Base-by-base conservation (phyloP, 139 green algal genomes). In the Closterium sp. region DNA sequence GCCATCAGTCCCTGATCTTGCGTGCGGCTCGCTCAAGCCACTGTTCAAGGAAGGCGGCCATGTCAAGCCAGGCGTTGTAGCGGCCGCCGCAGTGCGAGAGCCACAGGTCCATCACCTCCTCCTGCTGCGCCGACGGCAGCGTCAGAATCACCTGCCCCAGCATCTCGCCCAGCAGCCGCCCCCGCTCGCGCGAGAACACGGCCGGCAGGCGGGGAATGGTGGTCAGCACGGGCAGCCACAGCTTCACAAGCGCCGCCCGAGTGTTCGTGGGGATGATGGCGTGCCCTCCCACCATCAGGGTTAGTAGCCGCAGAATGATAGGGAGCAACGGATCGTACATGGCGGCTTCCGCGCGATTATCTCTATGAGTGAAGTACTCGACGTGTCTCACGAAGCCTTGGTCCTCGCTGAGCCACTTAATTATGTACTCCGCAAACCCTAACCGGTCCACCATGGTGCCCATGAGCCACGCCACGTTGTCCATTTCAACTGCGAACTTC, bases 401-500 rank as follows among this genome's bases (percentile, higher is more conserved):
- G 84, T 87, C 84, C 84, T 87, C 84, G 84, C n/a, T 32, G 84
- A 87, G 84, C 84, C 84, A 87, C 84, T 87, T 87, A 21, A 87
- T 30, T 17, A 87, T 87, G 84, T 87, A 87, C 84, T 87, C 84
- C 4, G 84, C 84, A 21, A 87, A 87, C n/a, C 84, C 84, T 29
- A 87, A 21, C 84, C 84, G 84, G n/a, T 87, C 84, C n/a, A 87
- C 84, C 84, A 87, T 87, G 11, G 84, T 30, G 2, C 84, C 84
- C 84, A 87, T 87, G 11, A 87, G 84, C 84, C 84, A 87, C 84
- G 84, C 84, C n/a, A 87, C n/a, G 84, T 87, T 87, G 84, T 87
- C 84, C 84, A 87, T 87, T 21, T 87, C 84, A 17, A 87, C 84
- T 10, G 84, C 84, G 84, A 87, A 87, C 10, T 30, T 30, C 84